These are phyloP conservation scores for Monocercomonoides exilis DNA, from an alignment of 78 protist species.

Conservation along the genomic window DNA sequence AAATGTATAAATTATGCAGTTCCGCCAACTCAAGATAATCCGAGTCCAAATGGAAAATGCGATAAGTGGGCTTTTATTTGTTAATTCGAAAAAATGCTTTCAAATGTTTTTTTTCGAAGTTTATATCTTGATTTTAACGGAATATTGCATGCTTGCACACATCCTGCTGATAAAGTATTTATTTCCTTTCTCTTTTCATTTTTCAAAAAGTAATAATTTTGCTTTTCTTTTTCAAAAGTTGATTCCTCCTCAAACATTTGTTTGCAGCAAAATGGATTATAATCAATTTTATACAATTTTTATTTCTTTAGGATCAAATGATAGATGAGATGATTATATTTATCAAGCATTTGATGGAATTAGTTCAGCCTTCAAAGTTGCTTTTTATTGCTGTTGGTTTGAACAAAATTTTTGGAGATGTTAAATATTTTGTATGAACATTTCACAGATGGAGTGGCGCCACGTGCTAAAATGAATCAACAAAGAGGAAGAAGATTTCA, in stretches of 20 bases:
- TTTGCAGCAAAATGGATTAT: too few relatives aligned
- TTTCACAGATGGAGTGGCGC: conserved; percentile 69
- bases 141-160: conserved; percentile 84
- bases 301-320: conserved; percentile 54
- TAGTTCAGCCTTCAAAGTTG: conserved; percentile 31
- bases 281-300: neutral
- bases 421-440: neutral
- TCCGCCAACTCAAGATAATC: neutral
- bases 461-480: conserved; percentile 95
- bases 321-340: conserved; percentile 47
- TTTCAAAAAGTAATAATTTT: neutral
- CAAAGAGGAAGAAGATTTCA: conserved; percentile 73
- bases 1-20: neutral
- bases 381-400: conserved; percentile 78
- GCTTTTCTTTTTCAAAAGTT: neutral
- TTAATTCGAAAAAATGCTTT: neutral
- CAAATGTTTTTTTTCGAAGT: neutral
- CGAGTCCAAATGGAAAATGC: neutral
- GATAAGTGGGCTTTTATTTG: neutral
- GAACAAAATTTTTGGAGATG: too few relatives aligned
- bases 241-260: neutral
- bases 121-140: conserved; percentile 95
- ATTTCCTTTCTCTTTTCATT: neutral
- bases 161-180: conserved; percentile 23
- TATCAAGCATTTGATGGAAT: conserved; percentile 68